Base-by-base conservation (phyloP, 495 filamentous ascomycete species). In the Amorphotheca resinae region DNA sequence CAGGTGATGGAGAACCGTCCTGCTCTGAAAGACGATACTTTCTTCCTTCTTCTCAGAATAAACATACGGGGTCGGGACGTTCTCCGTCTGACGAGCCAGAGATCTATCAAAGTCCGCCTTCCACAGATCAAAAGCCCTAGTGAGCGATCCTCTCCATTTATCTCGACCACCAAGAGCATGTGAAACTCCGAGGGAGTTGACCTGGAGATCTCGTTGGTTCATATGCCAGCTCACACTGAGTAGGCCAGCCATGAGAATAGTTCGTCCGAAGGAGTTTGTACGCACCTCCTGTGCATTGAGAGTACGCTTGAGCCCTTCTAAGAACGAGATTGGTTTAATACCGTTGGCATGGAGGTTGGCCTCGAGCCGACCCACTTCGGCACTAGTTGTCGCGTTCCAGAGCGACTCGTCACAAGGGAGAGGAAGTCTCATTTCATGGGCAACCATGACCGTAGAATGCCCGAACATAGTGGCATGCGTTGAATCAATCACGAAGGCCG, bases 391-490 rank as follows among this genome's bases (percentile, higher is more conserved):
- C 18, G 91, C 91, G 30, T 86, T 85, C 91, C 91, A 98, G 17
- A 95, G 63, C 20, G 82, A 76, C 58, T 96, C 91, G 51, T 96
- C 91, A 56, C 91, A 96, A 9, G 91, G 91, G 20, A 98, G 64
- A 1, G 91, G 85, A 8, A 96, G 67, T 17, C 85, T 79, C 69
- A 98, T 84, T 63, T 98, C 91, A 58, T 95, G 87, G 2, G 91
- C 87, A 11, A 94, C 87, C 87, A 96, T 94, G 22, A 91, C 88
- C 2, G 87, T 89, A 14, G 87, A 88, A 60, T 98, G 91, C 0
- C 91, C 91, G 61, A 96, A 98, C 84, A 98, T 95, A 32, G 86
- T 95, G 2, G 89, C 87, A 63, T 98, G 91, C 4, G 86, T 93
- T 2, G 88, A 93, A 59, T 98, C 91, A 41, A 95, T 78, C 17